phyloP scores from a whole-genome alignment of 805 yeast genomes.

The Teunomyces panamensis region DNA sequence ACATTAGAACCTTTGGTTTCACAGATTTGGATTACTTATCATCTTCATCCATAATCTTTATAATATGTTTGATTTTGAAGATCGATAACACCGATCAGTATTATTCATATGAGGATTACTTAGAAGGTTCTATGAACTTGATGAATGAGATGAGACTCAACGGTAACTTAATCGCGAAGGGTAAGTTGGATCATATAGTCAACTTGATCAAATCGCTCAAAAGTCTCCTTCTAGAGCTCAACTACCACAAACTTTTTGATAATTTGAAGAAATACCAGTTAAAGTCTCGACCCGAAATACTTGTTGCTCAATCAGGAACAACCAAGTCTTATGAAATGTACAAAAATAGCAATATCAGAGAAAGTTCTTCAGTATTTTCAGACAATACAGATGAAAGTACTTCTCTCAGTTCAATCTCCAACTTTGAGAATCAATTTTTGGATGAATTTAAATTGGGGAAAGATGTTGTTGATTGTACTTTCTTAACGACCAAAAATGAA shows the following conservation, averaged over 20 bases:
- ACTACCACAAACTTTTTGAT: constrained; percentile 3
- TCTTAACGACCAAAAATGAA: constrained; percentile 5
- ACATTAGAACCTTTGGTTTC: constrained; percentile 23
- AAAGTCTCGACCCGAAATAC: background rate
- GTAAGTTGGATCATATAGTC: constrained; percentile 14
- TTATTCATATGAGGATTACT: constrained; percentile 15
- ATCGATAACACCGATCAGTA: constrained; percentile 6
- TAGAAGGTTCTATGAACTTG: constrained; percentile 15
- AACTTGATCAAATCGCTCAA: constrained; percentile 7
- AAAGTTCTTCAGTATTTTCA: background rate
- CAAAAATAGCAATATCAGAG: background rate
- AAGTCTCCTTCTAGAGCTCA: background rate
- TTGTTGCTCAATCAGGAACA: background rate
- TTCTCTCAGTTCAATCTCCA: background rate
- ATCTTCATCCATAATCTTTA: constrained; percentile 17
- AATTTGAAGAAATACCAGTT: constrained; percentile 7
- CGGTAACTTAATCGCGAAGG: constrained; percentile 22
- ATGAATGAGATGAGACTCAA: constrained; percentile 17
- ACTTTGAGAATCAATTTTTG: constrained; percentile 1
- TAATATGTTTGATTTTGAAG: constrained; percentile 19
- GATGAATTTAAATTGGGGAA: constrained; percentile 9
- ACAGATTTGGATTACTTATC: constrained; percentile 26
- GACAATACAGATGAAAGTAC: background rate
- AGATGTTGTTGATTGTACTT: constrained; percentile 8
- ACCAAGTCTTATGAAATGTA: background rate